phyloP scores from a whole-genome alignment of 2,329 filamentous ascomycete genomes.

The Aspergillus sp. region DNA sequence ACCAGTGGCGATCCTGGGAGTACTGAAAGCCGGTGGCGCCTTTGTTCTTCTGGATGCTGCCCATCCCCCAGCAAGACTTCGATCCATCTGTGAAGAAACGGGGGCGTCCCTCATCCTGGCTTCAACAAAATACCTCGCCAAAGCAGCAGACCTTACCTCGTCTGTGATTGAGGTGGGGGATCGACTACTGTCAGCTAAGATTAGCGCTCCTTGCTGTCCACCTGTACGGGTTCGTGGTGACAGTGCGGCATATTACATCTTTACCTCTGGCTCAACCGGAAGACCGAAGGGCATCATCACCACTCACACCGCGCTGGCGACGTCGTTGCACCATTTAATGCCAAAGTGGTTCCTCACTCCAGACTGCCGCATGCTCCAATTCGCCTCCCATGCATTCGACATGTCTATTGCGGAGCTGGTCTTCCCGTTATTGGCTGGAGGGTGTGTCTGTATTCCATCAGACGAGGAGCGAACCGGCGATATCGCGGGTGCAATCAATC shows the following conservation, averaged over 20 bases:
- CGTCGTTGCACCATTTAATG: no score
- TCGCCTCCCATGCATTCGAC: slow-evolving; percentile 47
- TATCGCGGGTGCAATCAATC: slow-evolving; percentile 24
- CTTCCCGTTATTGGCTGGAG: slow-evolving; percentile 35
- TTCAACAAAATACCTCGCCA: not conserved
- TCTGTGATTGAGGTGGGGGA: no score
- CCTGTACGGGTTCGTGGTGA: no score
- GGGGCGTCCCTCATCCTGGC: slow-evolving; percentile 7
- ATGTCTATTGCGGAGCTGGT: slow-evolving; percentile 39
- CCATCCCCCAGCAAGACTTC: slow-evolving; percentile 6
- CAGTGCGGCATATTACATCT: no score
- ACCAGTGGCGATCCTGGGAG: slow-evolving; percentile 6
- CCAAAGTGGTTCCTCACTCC: slow-evolving; percentile 40
- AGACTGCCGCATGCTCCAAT: slow-evolving; percentile 36
- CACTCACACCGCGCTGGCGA: no score
- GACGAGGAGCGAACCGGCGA: slow-evolving; percentile 42
- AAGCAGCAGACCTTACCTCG: not conserved
- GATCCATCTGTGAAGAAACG: slow-evolving; percentile 9
- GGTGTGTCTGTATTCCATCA: slow-evolving; percentile 46
- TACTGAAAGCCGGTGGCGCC: slow-evolving; percentile 12
- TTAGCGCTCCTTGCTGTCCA: no score
- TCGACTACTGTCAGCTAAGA: no score
- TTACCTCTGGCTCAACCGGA: no score
- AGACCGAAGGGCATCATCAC: no score
- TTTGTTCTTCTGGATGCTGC: slow-evolving; percentile 10